A percentile compares a stretch with the other conserved stretches of the same genome.
Conservation (phyloP, 2,329 filamentous ascomycete genomes). For the Chaetomiaceae sp. region DNA sequence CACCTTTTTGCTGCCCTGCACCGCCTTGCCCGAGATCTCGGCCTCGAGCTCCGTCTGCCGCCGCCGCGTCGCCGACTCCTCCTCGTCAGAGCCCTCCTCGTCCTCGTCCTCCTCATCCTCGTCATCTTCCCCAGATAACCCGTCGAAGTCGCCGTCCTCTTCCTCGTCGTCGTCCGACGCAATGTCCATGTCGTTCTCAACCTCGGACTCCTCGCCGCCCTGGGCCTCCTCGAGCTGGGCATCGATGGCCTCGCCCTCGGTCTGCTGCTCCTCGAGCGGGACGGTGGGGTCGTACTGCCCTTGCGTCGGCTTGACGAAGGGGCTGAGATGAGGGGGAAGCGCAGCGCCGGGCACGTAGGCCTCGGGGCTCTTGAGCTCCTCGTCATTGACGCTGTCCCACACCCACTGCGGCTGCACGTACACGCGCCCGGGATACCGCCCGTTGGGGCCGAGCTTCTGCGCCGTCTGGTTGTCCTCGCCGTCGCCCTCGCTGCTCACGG, state of each 20-base stretch:
- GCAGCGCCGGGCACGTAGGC: constrained; percentile 85
- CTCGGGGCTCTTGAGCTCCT: constrained; percentile 79
- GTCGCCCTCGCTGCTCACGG: constrained; percentile 44
- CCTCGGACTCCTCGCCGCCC: constrained; percentile 40
- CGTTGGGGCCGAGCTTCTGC: constrained; percentile 55
- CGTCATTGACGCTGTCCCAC: constrained; percentile 94
- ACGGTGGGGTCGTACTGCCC: constrained; percentile 89
- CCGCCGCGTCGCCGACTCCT: constrained; percentile 50
- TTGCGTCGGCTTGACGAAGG: constrained; percentile 83
- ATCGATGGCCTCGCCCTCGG: constrained; percentile 75
- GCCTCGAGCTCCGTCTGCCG: constrained; percentile 91
- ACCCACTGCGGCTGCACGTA: constrained; percentile 98
- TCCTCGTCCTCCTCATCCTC: constrained; percentile 45
- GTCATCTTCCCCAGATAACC: constrained; percentile 28
- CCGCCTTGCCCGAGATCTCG: constrained; percentile 68
- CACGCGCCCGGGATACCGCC: constrained; percentile 80
- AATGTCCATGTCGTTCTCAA: constrained; percentile 35
- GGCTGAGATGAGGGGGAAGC: constrained; percentile 89
- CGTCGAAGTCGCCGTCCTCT: constrained; percentile 39
- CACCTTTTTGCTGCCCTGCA: constrained; percentile 43
- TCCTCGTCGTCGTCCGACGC: constrained; percentile 40
- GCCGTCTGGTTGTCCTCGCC: constrained; percentile 58
- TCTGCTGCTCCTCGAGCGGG: constrained; percentile 80
- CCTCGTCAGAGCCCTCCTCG: constrained; percentile 43
- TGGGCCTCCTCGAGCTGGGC: constrained; percentile 55